phyloP scores from a whole-genome alignment of 148 eudicot genomes.

The Chenopodium quinoa region DNA sequence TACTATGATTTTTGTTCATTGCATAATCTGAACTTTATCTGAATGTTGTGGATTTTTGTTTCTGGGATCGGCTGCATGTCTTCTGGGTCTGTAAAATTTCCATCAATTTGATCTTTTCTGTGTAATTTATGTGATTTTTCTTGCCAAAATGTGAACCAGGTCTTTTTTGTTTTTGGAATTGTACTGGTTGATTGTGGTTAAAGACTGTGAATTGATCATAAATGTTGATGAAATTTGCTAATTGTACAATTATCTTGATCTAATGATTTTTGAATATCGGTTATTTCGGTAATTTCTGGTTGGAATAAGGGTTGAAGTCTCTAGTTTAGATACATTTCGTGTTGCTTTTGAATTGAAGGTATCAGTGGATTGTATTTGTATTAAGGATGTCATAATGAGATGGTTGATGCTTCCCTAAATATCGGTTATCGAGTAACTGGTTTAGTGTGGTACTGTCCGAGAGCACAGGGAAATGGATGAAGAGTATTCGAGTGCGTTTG shows the following conservation, averaged over 20 bases:
- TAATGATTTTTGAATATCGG: not conserved
- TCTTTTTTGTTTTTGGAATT: not conserved
- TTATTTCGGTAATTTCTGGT: not conserved
- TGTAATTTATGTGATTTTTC: not conserved
- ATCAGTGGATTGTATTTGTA: no score
- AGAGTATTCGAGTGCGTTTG: no score
- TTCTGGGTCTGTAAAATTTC: not conserved
- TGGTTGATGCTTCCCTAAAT: no score
- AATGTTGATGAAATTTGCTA: not conserved
- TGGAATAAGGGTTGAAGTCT: not conserved
- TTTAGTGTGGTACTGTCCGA: no score
- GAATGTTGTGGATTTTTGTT: not conserved
- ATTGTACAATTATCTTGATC: not conserved
- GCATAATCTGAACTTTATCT: not conserved
- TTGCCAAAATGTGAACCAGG: not conserved
- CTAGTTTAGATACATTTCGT: not conserved
- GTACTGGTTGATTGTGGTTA: not conserved
- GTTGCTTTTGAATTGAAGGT: not conserved
- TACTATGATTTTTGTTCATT: not conserved
- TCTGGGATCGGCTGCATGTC: not conserved
- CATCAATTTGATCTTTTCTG: not conserved
- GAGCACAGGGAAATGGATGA: no score
- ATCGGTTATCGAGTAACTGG: no score
- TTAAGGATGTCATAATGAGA: no score
- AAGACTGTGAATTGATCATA: not conserved